Percentiles rank a stretch among this genome's conserved stretches.
These are phyloP conservation scores for Xylariales sp. DNA, from an alignment of 2,329 filamentous ascomycete genomes.

Conservation along the genomic window DNA sequence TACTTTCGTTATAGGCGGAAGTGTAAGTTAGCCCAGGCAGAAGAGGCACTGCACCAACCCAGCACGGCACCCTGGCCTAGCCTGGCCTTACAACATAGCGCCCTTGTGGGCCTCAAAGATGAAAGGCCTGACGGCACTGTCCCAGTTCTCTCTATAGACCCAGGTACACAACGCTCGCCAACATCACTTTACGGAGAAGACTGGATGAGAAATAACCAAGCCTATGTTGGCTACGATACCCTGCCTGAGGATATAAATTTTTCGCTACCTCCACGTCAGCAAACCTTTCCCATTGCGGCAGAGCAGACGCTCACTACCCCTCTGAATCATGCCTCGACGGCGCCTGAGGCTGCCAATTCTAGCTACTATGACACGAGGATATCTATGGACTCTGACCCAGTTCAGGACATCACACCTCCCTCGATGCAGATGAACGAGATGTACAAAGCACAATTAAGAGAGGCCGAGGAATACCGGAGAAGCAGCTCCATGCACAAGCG, in stretches of 20 bases:
- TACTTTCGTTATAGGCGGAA: conserved; percentile 50
- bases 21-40: conserved; percentile 41
- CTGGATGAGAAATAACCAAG: conserved; percentile 39
- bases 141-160: conserved; percentile 27
- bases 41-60: conserved; percentile 38
- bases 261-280: conserved; percentile 39
- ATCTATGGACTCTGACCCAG: conserved; percentile 50
- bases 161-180: conserved; percentile 35
- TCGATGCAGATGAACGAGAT: conserved; percentile 49
- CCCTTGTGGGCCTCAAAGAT: conserved; percentile 34
- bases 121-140: conserved; percentile 35
- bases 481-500: conserved; percentile 47
- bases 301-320: conserved; percentile 37
- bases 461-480: conserved; percentile 47
- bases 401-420: conserved; percentile 42
- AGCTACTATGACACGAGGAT: conserved; percentile 51
- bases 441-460: conserved; percentile 48
- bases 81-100: conserved; percentile 33
- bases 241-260: conserved; percentile 42
- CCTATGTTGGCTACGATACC: conserved; percentile 37
- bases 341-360: conserved; percentile 47
- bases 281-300: conserved; percentile 39
- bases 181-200: conserved; percentile 38
- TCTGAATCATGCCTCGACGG: conserved; percentile 39
- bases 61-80: conserved; percentile 38